These are phyloP conservation scores for Aspergillus funiculosus DNA, from an alignment of 495 filamentous ascomycete genomes.

Conservation along the genomic window DNA sequence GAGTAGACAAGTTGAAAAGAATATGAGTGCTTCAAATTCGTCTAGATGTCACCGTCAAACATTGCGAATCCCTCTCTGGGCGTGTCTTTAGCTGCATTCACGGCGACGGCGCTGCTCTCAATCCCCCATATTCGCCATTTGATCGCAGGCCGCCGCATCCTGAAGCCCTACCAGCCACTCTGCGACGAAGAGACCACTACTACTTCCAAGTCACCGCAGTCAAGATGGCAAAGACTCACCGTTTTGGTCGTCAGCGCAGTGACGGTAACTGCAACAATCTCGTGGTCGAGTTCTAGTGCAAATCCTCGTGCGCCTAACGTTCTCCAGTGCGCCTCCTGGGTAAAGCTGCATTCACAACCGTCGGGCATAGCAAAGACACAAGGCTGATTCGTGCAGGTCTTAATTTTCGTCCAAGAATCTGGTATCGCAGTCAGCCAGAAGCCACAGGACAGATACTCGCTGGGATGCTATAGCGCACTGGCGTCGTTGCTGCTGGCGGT, in stretches of 20 bases:
- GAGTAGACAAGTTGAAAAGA: no score
- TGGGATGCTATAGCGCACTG: conserved; percentile 9
- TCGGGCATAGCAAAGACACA: no score
- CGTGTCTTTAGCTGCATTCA: not conserved
- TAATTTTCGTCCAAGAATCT: conserved; percentile 9
- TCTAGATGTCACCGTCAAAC: not conserved
- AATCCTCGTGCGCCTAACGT: not conserved
- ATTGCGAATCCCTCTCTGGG: not conserved
- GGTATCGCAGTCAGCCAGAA: not conserved
- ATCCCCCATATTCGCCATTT: conserved; percentile 1
- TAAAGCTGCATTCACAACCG: not conserved
- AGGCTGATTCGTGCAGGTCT: not conserved
- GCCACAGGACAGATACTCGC: not conserved
- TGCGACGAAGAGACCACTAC: not conserved
- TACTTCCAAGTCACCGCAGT: not conserved
- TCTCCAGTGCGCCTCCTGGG: not conserved
- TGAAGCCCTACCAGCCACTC: no score
- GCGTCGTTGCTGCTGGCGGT: not conserved
- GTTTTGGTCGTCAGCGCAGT: not conserved
- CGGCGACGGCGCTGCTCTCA: not conserved
- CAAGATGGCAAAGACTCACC: conserved; percentile 2
- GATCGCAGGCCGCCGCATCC: not conserved
- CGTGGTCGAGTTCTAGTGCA: not conserved
- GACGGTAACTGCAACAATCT: not conserved
- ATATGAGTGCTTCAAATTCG: not conserved